Evolutionary conservation across 2,329 filamentous ascomycete genomes (phyloP), one percentile per base, ranked within the genome.

Genomic region (Aspergillus jensenii): DNA sequence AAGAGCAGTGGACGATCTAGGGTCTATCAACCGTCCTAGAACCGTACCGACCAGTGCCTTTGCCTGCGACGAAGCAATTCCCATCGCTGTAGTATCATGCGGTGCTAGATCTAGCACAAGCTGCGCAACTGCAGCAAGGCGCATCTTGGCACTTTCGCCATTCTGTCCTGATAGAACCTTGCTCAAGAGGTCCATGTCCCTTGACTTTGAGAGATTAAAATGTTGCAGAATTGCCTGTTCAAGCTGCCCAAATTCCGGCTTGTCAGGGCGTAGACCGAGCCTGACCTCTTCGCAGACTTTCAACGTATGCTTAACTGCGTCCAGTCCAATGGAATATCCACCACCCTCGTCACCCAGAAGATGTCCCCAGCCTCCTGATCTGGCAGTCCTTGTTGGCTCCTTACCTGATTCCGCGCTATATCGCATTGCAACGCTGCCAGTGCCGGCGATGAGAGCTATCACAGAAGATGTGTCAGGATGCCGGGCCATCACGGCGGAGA

Each of bases 261-360:
- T 40, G 2, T 45, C 33, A 14, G 17, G n/a, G 1, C 40, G n/a
- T 40, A 67, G 44, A 1, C 60, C 61, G 1, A 70, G 56, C 0
- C 53, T 58, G 12, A 64, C 56, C 3, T 67, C 55, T 52, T 79
- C 75, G 8, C 71, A 17, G 3, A 6, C 15, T 4, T 9, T 27
- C n/a, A 79, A 59, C 0, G 75, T 68, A 4, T 64, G 57, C 12
- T 73, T 69, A 12, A 77, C 63, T 0, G 70, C 76, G 50, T 71
- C 66, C 27, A 72, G 61, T 1, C 78, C 78, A 14, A 79, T 75
- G 1, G 71, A 69, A 59, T 73, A 79, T 3, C 76, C 78, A 1
- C 71, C 72, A 0, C 78, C 78, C 39, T 80, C 76, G 50, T 81
- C 78, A 1, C 78, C 77, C 2, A 80, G 65, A 5, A 79, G 63